phyloP scores from a whole-genome alignment of 108 stramenopile genomes.

The Parmales sp. region DNA sequence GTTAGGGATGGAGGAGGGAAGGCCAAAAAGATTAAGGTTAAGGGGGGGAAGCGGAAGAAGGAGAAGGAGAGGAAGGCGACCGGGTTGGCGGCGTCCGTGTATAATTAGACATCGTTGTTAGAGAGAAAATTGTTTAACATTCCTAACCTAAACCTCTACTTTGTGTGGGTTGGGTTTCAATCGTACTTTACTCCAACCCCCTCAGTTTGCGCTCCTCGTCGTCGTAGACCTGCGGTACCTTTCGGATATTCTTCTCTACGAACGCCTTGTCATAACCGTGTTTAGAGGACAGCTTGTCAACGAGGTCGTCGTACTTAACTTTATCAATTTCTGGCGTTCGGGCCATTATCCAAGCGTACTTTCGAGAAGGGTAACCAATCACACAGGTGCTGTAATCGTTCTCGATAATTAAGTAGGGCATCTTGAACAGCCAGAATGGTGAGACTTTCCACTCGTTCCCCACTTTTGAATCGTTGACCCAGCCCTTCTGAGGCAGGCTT shows the following conservation, averaged over 20 bases:
- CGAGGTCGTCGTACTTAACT: slow-evolving; percentile 23
- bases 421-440: slow-evolving; percentile 48
- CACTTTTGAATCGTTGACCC: slow-evolving; percentile 11
- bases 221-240: slow-evolving; percentile 49
- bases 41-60: too few relatives aligned
- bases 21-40: too few relatives aligned
- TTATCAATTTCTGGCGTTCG: slow-evolving; percentile 41
- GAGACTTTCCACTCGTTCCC: slow-evolving; percentile 43
- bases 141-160: too few relatives aligned
- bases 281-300: slow-evolving; percentile 28
- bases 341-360: slow-evolving; percentile 49
- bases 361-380: slow-evolving; percentile 43
- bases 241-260: slow-evolving; percentile 26
- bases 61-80: too few relatives aligned
- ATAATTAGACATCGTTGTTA: too few relatives aligned
- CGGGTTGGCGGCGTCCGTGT: too few relatives aligned
- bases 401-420: slow-evolving; percentile 46
- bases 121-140: too few relatives aligned
- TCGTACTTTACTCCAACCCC: slow-evolving; percentile 18
- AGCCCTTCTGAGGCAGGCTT: slow-evolving; percentile 46
- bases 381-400: slow-evolving; percentile 39
- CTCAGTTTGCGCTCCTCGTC: slow-evolving; percentile 36
- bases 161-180: too few relatives aligned
- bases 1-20: too few relatives aligned
- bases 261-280: slow-evolving; percentile 36